Base-by-base conservation (phyloP, 179 eudicot genomes). In the Silene coronaria region DNA sequence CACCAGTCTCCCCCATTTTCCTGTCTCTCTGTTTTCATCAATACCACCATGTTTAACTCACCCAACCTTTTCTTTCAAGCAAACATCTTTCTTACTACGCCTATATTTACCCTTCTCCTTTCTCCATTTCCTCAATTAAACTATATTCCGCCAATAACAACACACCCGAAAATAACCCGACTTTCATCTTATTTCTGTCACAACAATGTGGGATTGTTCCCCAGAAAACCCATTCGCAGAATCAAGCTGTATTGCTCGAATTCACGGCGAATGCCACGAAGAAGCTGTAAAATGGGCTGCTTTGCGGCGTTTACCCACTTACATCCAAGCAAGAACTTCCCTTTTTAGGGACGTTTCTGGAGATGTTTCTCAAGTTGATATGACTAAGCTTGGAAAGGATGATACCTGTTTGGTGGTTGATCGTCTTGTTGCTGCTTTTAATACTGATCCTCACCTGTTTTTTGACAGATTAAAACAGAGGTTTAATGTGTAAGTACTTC, bases 401-500 rank as follows among this genome's bases (percentile, higher is more conserved):
- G 89, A 89, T 48, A 83, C 86, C 76, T 79, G 76, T 83, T 45
- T 80, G 27, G 84, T 90, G 5, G 67, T 92, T 82, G 93, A 90
- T 75, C 87, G 84, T 53, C 68, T 90, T 76, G 79, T 87, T 74
- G 60, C 46, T 72, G 79, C 85, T 13, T 81, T 89, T 78, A 86
- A 88, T 77, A 74, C 76, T 57, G 88, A 90, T 64, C 84, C 86
- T 27, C 80, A 76, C 72, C 2, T 70, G 74, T 90, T 92, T 69
- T 89, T 90, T 59, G 21, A 38, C 42, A 84, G 87, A 60, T 80
- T 90, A 38, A 79, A 86, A 59, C 77, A 77, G 59, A 77, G 97
- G 82, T 92, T 91, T 80, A 86, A 83, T 74, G 88, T 77, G 97
- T 91, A 81, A 82, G 97, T 78, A 19, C 17, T 74, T 75, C 17